Conservation (phyloP, 495 filamentous ascomycete species). For the Thozetella sp. region DNA sequence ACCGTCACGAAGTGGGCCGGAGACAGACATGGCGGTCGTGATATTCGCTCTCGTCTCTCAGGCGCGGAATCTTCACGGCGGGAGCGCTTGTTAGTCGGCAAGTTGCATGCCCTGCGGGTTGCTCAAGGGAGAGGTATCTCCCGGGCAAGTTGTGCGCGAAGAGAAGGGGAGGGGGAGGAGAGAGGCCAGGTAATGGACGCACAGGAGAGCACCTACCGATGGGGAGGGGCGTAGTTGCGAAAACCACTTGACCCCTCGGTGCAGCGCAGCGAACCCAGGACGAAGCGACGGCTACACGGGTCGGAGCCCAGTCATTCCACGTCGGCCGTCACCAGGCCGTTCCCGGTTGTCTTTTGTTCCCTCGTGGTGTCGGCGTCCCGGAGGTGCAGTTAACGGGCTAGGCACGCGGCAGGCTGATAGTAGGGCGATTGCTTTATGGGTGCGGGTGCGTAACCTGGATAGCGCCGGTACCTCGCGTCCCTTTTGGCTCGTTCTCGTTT, state of each 20-base stretch:
- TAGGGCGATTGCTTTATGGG: background rate
- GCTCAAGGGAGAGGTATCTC: background rate
- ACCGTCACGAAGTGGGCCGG: constrained; percentile 46
- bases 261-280: constrained; percentile 36
- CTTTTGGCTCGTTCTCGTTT: background rate
- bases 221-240: too few species aligned
- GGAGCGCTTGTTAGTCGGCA: constrained; percentile 19
- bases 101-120: constrained; percentile 11
- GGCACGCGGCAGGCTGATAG: constrained; percentile 17
- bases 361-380: constrained; percentile 37
- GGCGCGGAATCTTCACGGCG: background rate
- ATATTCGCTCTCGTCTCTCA: constrained; percentile 18
- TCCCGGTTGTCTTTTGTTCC: constrained; percentile 37
- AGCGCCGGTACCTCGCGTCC: constrained; percentile 10
- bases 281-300: constrained; percentile 46
- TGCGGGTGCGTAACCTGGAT: background rate
- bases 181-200: too few species aligned
- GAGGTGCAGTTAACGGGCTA: constrained; percentile 13
- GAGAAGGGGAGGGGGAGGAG: too few species aligned
- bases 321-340: constrained; percentile 45
- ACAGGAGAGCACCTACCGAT: constrained; percentile 30
- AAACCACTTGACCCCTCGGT: constrained; percentile 19
- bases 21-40: constrained; percentile 41
- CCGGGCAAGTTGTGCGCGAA: background rate
- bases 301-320: constrained; percentile 49